A percentile compares a stretch with the other conserved stretches of the same genome.
Conservation (phyloP, 495 filamentous ascomycete genomes). For the Lepraria neglecta region DNA sequence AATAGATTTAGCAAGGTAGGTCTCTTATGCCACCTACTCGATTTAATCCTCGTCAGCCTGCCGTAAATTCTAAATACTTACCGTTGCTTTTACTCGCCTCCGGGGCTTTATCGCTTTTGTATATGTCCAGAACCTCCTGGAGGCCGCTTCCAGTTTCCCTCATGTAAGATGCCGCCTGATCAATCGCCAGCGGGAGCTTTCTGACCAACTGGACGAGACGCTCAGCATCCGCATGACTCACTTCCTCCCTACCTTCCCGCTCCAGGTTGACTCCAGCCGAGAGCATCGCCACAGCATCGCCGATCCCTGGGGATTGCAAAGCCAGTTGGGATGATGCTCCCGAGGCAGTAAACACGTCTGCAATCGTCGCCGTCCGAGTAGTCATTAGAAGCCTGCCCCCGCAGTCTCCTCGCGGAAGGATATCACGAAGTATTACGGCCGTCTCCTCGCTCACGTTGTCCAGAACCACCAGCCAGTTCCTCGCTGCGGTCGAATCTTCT, state of each 20-base stretch:
- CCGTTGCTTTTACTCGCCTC: neutral
- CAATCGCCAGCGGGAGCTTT: slow-evolving; percentile 19
- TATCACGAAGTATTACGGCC: slow-evolving; percentile 12
- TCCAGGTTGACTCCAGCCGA: slow-evolving; percentile 2
- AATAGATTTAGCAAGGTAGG: too few relatives aligned
- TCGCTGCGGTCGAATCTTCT: slow-evolving; percentile 7
- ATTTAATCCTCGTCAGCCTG: too few relatives aligned
- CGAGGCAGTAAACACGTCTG: slow-evolving; percentile 6
- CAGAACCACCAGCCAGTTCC: slow-evolving; percentile 15
- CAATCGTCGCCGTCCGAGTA: slow-evolving; percentile 15
- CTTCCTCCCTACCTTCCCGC: neutral
- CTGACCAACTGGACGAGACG: slow-evolving; percentile 13
- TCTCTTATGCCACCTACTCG: too few relatives aligned
- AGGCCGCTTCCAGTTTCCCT: slow-evolving; percentile 2
- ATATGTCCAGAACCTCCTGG: slow-evolving; percentile 7
- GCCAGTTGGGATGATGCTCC: slow-evolving; percentile 3
- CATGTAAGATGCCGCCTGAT: slow-evolving; percentile 21
- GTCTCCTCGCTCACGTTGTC: slow-evolving; percentile 20
- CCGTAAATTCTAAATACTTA: neutral
- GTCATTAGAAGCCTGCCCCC: slow-evolving; percentile 13
- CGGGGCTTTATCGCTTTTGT: neutral
- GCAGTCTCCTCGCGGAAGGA: slow-evolving; percentile 14
- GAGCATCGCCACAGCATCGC: slow-evolving; percentile 17
- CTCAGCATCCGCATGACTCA: slow-evolving; percentile 13
- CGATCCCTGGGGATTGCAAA: slow-evolving; percentile 12